phyloP scores from a whole-genome alignment of 139 green algal species.

The Chlamydomonas schloesseri region DNA sequence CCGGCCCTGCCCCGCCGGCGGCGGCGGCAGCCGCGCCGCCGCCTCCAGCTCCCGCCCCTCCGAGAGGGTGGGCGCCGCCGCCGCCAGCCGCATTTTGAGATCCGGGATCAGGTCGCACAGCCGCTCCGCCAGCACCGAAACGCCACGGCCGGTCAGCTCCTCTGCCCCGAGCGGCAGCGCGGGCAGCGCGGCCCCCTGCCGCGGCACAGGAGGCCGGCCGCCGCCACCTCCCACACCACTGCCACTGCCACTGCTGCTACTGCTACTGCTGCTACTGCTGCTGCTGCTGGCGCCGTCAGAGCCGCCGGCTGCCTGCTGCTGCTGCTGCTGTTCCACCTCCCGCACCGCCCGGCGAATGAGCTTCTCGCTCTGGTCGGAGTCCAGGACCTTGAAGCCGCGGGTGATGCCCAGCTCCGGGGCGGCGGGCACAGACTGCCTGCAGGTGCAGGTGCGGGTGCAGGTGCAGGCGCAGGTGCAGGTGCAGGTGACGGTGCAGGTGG shows the following conservation, averaged over 20 bases:
- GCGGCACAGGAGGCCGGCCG: too few species aligned
- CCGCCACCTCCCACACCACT: too few species aligned
- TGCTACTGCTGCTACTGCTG: background rate
- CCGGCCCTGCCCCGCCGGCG: background rate
- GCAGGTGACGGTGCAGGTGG: too few species aligned
- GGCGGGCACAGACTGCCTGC: too few species aligned
- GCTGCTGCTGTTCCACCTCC: background rate
- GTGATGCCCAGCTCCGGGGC: background rate
- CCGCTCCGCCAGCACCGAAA: background rate
- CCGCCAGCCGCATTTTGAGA: background rate
- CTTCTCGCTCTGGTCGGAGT: background rate
- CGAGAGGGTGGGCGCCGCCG: background rate
- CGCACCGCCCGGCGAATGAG: background rate
- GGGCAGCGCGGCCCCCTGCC: too few species aligned
- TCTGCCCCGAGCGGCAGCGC: too few species aligned
- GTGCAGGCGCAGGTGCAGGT: too few species aligned
- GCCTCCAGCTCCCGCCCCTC: too few species aligned
- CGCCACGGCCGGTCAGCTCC: background rate
- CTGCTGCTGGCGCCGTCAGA: background rate
- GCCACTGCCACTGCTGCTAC: too few species aligned
- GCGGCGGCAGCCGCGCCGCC: too few species aligned
- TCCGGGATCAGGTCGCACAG: background rate
- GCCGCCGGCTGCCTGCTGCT: too few species aligned
- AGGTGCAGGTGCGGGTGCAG: too few species aligned
- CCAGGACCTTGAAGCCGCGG: background rate